Conservation (phyloP, 2,329 filamentous ascomycete genomes). For the Fusarium globosum region DNA sequence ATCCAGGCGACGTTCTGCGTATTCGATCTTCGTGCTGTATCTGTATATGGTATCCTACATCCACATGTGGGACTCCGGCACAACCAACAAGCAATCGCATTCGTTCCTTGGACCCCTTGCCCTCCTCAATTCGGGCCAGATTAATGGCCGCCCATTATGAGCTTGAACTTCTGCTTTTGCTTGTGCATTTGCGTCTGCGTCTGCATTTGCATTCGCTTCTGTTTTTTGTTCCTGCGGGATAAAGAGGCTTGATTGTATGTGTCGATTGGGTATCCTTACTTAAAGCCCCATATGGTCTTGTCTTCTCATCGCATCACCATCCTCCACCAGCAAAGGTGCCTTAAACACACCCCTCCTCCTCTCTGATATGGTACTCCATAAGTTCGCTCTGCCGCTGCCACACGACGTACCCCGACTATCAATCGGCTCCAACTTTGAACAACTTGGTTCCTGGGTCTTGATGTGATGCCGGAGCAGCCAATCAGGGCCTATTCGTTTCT, state of each 20-base stretch:
- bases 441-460: constrained; percentile 43
- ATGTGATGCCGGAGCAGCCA: constrained; percentile 34
- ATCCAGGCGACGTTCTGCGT: constrained; percentile 11
- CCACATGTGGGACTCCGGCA: constrained; percentile 47
- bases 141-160: constrained; percentile 40
- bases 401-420: constrained; percentile 40
- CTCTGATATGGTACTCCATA: constrained; percentile 11
- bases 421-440: constrained; percentile 21
- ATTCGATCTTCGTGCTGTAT: constrained; percentile 41
- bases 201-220: constrained; percentile 21
- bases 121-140: constrained; percentile 22
- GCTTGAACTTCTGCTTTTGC: constrained; percentile 36
- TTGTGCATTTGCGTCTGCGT: constrained; percentile 19
- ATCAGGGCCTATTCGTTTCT: constrained; percentile 22
- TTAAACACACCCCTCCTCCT: constrained; percentile 25
- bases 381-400: constrained; percentile 30
- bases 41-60: constrained; percentile 44
- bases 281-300: constrained; percentile 49
- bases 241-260: constrained; percentile 50
- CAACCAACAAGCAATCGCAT: constrained; percentile 46
- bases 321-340: constrained; percentile 18
- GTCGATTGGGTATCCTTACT: constrained; percentile 56
- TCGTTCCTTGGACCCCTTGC: constrained; percentile 32
- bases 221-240: constrained; percentile 48
- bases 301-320: constrained; percentile 45